These are phyloP conservation scores for Tricholoma terreum DNA, from an alignment of 768 basidiomycete genomes.

Conservation along the genomic window DNA sequence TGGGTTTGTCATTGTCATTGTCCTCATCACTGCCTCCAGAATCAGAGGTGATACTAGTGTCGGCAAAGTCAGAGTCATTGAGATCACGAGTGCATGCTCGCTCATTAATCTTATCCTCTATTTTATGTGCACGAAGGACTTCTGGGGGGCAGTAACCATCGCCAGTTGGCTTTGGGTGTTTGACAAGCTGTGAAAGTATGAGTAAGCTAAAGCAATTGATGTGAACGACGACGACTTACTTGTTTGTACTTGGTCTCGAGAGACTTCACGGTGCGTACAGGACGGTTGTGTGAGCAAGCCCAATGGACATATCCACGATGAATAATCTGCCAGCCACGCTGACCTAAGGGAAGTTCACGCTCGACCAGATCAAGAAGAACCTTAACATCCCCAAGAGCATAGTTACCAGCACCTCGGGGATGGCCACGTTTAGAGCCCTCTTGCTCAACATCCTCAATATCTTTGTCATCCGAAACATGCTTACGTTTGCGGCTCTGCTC, in stretches of 20 bases:
- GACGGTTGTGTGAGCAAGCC: conserved; percentile 11
- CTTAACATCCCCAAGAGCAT: conserved; percentile 11
- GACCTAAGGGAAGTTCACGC: conserved; percentile 18
- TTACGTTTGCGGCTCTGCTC: too few relatives aligned
- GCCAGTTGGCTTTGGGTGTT: background rate
- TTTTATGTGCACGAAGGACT: too few relatives aligned
- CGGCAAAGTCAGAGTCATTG: too few relatives aligned
- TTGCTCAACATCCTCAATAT: background rate
- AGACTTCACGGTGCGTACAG: conserved; percentile 10
- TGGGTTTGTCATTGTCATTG: background rate
- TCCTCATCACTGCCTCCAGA: conserved; percentile 4
- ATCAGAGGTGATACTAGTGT: background rate
- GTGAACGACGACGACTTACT: conserved; percentile 11
- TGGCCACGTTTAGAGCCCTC: conserved; percentile 10
- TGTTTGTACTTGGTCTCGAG: conserved; percentile 25
- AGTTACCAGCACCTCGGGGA: conserved; percentile 17
- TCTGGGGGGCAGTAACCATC: background rate
- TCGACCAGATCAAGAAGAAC: conserved; percentile 14
- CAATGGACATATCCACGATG: conserved; percentile 12
- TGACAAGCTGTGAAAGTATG: too few relatives aligned
- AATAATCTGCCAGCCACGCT: conserved; percentile 16
- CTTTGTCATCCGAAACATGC: too few relatives aligned
- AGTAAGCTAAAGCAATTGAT: background rate
- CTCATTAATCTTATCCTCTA: too few relatives aligned
- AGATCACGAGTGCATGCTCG: too few relatives aligned